Conservation (phyloP, 768 basidiomycete species). For the Hydnomerulius pinastri region DNA sequence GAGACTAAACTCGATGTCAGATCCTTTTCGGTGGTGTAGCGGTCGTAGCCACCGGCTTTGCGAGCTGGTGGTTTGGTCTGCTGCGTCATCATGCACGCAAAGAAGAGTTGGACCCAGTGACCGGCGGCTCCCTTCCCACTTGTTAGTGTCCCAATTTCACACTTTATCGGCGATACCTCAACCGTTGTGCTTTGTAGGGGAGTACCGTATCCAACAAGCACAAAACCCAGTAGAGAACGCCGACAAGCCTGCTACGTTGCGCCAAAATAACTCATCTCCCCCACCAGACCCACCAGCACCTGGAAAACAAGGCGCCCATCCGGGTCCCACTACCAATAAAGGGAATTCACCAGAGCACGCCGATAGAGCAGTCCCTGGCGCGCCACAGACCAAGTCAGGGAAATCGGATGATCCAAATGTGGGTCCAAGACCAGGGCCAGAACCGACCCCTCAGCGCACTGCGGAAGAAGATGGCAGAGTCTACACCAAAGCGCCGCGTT, state of each 20-base stretch:
- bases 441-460: conserved; percentile 10
- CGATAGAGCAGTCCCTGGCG: conserved; percentile 3
- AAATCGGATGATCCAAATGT: background rate
- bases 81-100: conserved; percentile 17
- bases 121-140: conserved; percentile 11
- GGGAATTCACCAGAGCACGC: background rate
- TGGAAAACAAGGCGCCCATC: too few relatives aligned
- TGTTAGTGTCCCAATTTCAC: conserved; percentile 14
- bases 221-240: conserved; percentile 18
- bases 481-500: conserved; percentile 9
- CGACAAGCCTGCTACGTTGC: conserved; percentile 13
- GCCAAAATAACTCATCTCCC: background rate
- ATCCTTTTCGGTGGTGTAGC: conserved; percentile 27
- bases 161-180: background rate
- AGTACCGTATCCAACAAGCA: conserved; percentile 28
- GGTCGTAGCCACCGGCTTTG: conserved; percentile 20
- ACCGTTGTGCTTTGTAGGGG: conserved; percentile 17
- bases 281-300: background rate
- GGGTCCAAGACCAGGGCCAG: conserved; percentile 3
- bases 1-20: too few relatives aligned
- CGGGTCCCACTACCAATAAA: background rate
- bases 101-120: conserved; percentile 11
- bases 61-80: conserved; percentile 23
- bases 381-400: conserved; percentile 5
- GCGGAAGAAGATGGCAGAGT: conserved; percentile 2